Base-by-base conservation (phyloP, 2,329 filamentous ascomycete species). In the Scytalidium lignicola region DNA sequence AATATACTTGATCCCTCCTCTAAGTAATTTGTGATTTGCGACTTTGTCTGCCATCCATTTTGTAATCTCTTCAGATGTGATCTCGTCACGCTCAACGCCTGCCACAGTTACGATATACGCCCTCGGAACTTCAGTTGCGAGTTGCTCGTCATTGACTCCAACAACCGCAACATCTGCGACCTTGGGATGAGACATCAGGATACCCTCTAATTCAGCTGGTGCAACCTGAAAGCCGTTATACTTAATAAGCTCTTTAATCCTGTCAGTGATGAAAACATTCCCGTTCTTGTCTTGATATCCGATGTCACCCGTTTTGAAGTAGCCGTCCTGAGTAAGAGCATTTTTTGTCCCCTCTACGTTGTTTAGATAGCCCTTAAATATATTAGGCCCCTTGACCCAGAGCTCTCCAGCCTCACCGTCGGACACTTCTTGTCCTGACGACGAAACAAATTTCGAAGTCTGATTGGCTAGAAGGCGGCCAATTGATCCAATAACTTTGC, bases 211-310 rank as follows among this genome's bases (percentile, higher is more conserved):
- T 62, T 86, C 82, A 1, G 83, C 82, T 0, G 82, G 82, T 0
- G 82, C 72, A 2, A 86, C 82, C 61, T 85, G 82, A 68, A 84
- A 85, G 1, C 82, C 82, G 66, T 86, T 75, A 54, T 74, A 75
- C 58, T 75, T 75, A 60, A 81, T 80, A 52, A 81, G 57, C 64
- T 80, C 78, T 70, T 87, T 88, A 41, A 88, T 74, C 10, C 90
- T 83, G 62, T 95, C 90, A 1, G 90, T 93, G 63, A 95, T 90
- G 72, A 83, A 95, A 60, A 91, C 86, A 61, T 92, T 87, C 41
- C 85, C 85, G 49, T 86, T 75, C 44, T 78, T 72, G 61, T 93
- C 87, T 57, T 87, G 79, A 55, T 87, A 84, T 7, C 88, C 86
- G 39, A 74, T 67, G 48, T 75, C 72, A 1, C 73, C 72, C 0